A percentile compares a stretch with the other conserved stretches of the same genome.
Evolutionary conservation across 1,139 yeast species (phyloP).

Genomic region (Geotrichum phurueaensis): DNA sequence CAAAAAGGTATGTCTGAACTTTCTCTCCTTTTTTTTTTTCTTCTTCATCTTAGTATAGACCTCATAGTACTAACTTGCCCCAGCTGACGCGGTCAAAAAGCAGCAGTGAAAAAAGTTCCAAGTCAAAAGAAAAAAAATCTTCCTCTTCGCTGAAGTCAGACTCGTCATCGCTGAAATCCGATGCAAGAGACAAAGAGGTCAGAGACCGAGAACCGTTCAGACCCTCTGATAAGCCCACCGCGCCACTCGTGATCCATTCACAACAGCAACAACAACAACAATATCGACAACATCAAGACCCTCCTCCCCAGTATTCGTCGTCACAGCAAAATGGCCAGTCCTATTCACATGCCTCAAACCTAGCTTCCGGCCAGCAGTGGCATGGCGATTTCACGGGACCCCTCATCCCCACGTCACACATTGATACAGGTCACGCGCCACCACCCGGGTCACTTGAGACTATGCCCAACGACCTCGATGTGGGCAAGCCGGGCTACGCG

Average conservation of each 20-base stretch:
- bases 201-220: constrained; percentile 11
- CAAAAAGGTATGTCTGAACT: constrained; percentile 30
- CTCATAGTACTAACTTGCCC: constrained; percentile 1
- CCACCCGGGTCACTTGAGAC: constrained; percentile 36
- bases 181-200: constrained; percentile 15
- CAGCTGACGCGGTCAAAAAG: constrained; percentile 31
- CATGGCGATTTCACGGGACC: not conserved
- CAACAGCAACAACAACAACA: not conserved
- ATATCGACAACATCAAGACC: not conserved
- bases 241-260: too few species aligned
- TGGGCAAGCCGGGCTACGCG: constrained; percentile 21
- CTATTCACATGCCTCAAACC: not conserved
- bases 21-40: not conserved
- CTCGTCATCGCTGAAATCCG: constrained; percentile 10
- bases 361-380: not conserved
- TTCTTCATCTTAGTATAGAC: too few species aligned
- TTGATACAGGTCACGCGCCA: constrained; percentile 24
- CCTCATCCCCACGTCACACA: not conserved
- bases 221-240: not conserved
- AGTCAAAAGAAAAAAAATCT: constrained; percentile 13
- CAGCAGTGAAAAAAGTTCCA: constrained; percentile 22
- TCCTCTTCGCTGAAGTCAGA: constrained; percentile 12
- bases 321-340: not conserved
- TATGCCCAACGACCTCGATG: constrained; percentile 36
- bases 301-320: not conserved